Conservation (phyloP, 2,329 filamentous ascomycete species). For the Chaetomium strumarium region DNA sequence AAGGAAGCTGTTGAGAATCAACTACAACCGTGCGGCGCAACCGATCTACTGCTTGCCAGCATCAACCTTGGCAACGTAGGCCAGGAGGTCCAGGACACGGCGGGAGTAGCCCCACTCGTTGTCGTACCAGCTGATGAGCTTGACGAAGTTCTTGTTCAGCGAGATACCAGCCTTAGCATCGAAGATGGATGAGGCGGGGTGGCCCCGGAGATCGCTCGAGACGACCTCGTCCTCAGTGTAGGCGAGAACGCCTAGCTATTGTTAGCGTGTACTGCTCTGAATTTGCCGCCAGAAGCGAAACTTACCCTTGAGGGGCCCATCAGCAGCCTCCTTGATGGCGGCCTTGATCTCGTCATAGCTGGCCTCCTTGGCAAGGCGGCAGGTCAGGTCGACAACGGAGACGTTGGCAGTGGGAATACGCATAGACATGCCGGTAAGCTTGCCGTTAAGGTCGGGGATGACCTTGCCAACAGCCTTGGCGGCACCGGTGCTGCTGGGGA, state of each 20-base stretch:
- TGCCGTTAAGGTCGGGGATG: constrained; percentile 95
- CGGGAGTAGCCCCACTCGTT: constrained; percentile 99
- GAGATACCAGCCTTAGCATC: constrained; percentile 99
- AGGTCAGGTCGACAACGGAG: constrained; percentile 96
- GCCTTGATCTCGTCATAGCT: constrained; percentile 89
- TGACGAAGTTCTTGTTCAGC: constrained; percentile 97
- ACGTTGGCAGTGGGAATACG: constrained; percentile 98
- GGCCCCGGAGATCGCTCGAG: constrained; percentile 88
- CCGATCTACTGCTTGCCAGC: constrained; percentile 37
- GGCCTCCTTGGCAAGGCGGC: constrained; percentile 86
- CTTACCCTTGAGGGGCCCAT: constrained; percentile 80
- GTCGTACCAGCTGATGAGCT: constrained; percentile 97
- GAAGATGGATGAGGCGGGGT: constrained; percentile 94
- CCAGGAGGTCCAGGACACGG: constrained; percentile 78
- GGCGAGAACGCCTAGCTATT: constrained; percentile 65
- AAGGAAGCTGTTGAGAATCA: constrained; percentile 4
- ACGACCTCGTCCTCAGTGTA: constrained; percentile 98
- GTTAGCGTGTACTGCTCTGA: background rate
- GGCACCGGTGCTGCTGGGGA: constrained; percentile 97
- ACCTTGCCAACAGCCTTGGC: constrained; percentile 99
- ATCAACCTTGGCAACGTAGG: constrained; percentile 76
- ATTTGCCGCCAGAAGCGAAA: constrained; percentile 13
- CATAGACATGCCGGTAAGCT: constrained; percentile 99
- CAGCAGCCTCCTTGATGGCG: constrained; percentile 78
- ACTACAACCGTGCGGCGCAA: constrained; percentile 17